phyloP scores from a whole-genome alignment of 257 asterid genomes.

The Solanum clarkiae region DNA sequence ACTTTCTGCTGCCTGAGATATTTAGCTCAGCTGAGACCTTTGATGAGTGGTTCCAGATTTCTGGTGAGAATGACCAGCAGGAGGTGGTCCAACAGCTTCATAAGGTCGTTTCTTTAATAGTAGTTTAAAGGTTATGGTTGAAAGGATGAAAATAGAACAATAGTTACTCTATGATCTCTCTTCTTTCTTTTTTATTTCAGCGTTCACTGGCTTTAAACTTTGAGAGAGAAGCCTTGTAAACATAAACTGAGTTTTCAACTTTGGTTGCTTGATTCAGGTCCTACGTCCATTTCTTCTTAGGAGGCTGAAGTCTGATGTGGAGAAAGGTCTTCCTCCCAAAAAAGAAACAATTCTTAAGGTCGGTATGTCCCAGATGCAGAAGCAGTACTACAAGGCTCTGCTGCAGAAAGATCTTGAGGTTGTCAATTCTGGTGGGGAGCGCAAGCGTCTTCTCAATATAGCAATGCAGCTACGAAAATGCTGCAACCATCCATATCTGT shows the following conservation, averaged over 20 bases:
- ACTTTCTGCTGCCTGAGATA: conserved; percentile 95
- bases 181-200: neutral
- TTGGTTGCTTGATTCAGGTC: conserved; percentile 33
- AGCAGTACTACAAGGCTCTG: conserved; percentile 82
- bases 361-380: conserved; percentile 99
- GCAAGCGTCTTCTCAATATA: conserved; percentile 94
- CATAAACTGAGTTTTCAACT: neutral
- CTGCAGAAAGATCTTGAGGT: conserved; percentile 98
- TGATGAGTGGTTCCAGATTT: conserved; percentile 99
- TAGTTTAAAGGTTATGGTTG: neutral
- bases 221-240: neutral
- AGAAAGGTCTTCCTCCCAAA: conserved; percentile 99
- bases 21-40: conserved; percentile 99
- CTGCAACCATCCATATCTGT: conserved; percentile 95
- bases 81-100: conserved; percentile 99
- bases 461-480: conserved; percentile 99
- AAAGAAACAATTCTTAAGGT: conserved; percentile 98
- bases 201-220: neutral
- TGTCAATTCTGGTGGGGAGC: conserved; percentile 99
- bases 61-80: conserved; percentile 96
- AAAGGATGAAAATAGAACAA: neutral
- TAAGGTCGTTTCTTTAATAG: conserved; percentile 45
- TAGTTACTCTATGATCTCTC: neutral
- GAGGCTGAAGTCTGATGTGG: conserved; percentile 97
- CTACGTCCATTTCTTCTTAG: conserved; percentile 94